These are phyloP conservation scores for Uncinocarpus reesii DNA, from an alignment of 2,329 filamentous ascomycete genomes.

Conservation along the genomic window DNA sequence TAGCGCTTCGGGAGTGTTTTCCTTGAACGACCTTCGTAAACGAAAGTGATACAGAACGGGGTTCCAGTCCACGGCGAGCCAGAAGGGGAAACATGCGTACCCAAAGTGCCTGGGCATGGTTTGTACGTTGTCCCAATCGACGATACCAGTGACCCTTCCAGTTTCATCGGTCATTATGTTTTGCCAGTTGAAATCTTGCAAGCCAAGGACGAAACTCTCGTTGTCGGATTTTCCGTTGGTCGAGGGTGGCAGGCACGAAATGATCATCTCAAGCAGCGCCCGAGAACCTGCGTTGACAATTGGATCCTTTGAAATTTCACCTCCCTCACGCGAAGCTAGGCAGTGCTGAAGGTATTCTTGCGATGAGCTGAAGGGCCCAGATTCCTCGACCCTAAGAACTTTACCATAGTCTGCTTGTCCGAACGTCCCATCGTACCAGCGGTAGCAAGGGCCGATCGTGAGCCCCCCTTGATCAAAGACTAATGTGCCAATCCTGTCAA, in stretches of 20 bases:
- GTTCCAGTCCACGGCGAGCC: not conserved
- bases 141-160: conserved; percentile 15
- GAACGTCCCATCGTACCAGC: not conserved
- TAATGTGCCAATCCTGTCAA: not conserved
- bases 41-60: not conserved
- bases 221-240: not conserved
- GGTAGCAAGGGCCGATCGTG: not conserved
- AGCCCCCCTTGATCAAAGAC: not conserved
- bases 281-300: not conserved
- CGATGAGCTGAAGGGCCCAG: not conserved
- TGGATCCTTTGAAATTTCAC: not conserved
- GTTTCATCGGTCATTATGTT: conserved; percentile 17
- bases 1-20: not conserved
- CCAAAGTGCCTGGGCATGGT: not conserved
- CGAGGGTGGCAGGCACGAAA: not conserved
- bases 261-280: not conserved
- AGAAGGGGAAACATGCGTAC: not conserved
- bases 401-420: not conserved
- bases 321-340: not conserved
- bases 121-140: conserved; percentile 17
- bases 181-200: not conserved
- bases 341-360: not conserved
- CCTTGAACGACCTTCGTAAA: too few relatives aligned
- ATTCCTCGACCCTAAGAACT: not conserved
- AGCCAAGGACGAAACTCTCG: not conserved